Percentiles rank a stretch among this genome's conserved stretches.
Evolutionary conservation across 495 filamentous ascomycete genomes (phyloP).

Genomic region (Penicillium paxilli): DNA sequence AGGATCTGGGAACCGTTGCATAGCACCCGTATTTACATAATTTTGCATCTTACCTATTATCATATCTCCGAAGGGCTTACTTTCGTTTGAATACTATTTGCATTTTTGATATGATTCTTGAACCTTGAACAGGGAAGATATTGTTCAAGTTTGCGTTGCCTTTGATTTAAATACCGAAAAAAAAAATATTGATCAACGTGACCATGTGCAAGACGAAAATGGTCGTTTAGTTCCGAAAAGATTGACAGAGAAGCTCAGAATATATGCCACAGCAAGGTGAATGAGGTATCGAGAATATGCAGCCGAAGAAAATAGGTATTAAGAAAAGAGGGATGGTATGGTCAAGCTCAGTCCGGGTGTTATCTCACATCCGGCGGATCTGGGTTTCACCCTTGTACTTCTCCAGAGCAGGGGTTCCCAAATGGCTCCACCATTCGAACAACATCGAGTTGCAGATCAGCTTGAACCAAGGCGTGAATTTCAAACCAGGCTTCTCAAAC

Average conservation of each 20-base stretch:
- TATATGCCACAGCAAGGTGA: neutral
- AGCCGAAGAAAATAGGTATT: constrained; percentile 3
- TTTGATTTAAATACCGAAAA: too few species aligned
- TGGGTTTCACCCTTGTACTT: constrained; percentile 82
- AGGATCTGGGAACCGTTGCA: neutral
- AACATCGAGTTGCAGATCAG: constrained; percentile 97
- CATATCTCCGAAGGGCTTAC: too few species aligned
- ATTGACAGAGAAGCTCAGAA: neutral
- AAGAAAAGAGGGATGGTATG: neutral
- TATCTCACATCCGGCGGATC: constrained; percentile 77
- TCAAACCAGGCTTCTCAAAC: constrained; percentile 76
- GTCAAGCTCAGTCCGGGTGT: neutral
- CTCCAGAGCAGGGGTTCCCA: constrained; percentile 72
- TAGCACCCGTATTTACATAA: too few species aligned
- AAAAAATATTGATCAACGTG: too few species aligned
- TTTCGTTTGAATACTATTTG: too few species aligned
- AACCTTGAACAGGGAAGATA: too few species aligned
- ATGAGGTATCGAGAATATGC: constrained; percentile 15
- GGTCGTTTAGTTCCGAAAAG: neutral
- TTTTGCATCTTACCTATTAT: too few species aligned
- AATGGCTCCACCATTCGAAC: constrained; percentile 96
- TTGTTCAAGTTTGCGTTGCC: too few species aligned
- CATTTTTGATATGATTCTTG: too few species aligned
- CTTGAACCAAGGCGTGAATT: constrained; percentile 99
- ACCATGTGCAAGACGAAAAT: neutral